These are phyloP conservation scores for Aspergillus affinis DNA, from an alignment of 495 filamentous ascomycete species.

Conservation along the genomic window DNA sequence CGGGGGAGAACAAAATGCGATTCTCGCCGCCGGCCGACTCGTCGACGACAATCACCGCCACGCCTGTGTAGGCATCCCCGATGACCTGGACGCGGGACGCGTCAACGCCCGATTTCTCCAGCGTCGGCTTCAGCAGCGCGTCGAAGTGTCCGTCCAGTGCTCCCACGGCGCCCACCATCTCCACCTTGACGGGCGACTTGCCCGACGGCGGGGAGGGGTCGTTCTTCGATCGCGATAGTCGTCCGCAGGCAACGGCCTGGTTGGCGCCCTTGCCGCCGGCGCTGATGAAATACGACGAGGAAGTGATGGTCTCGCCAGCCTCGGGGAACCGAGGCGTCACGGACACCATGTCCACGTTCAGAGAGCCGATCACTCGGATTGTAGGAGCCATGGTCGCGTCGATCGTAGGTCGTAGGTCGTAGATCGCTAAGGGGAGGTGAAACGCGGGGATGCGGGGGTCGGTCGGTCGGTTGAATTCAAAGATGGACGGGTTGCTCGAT, in stretches of 20 bases:
- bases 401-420: neutral
- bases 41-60: slow-evolving; percentile 84
- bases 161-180: slow-evolving; percentile 85
- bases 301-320: slow-evolving; percentile 84
- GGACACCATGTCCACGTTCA: slow-evolving; percentile 90
- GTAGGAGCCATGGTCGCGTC: slow-evolving; percentile 40
- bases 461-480: neutral
- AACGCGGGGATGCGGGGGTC: neutral
- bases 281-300: slow-evolving; percentile 73
- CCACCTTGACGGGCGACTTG: slow-evolving; percentile 55
- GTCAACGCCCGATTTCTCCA: slow-evolving; percentile 63
- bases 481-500: neutral
- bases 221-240: slow-evolving; percentile 55
- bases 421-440: neutral
- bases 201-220: slow-evolving; percentile 18
- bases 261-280: slow-evolving; percentile 95
- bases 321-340: slow-evolving; percentile 78
- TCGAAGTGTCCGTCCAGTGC: slow-evolving; percentile 49
- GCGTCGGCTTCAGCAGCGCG: slow-evolving; percentile 39
- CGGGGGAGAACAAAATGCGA: slow-evolving; percentile 76
- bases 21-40: slow-evolving; percentile 77
- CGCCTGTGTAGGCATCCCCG: slow-evolving; percentile 63
- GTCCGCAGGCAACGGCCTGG: slow-evolving; percentile 80
- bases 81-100: slow-evolving; percentile 50
- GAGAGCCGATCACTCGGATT: slow-evolving; percentile 83